Evolutionary conservation across 1,284 basidiomycete species (phyloP).

Genomic region (Xerocomus minutiporus): DNA sequence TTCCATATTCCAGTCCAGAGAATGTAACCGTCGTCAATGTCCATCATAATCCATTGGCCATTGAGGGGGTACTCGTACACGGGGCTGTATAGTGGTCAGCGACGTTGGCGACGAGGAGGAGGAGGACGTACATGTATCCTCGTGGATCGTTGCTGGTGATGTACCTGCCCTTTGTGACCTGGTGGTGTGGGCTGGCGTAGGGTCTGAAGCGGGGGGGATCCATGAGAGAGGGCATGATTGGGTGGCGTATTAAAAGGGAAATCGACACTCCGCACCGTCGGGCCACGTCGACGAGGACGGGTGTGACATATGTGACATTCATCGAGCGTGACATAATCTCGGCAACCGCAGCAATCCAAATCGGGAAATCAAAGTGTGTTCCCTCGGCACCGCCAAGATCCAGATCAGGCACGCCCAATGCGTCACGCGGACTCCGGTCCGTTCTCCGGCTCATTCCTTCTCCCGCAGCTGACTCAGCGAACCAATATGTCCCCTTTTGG

Average conservation of each 20-base stretch:
- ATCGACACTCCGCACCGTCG: conserved; percentile 21
- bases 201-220: conserved; percentile 60
- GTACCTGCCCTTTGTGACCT: conserved; percentile 78
- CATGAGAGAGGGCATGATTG: conserved; percentile 19
- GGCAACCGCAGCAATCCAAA: conserved; percentile 34
- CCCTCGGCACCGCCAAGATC: conserved; percentile 37
- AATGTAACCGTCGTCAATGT: conserved; percentile 84
- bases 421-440: conserved; percentile 19
- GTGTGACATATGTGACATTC: conserved; percentile 26
- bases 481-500: conserved; percentile 28
- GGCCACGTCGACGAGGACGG: conserved; percentile 35
- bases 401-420: conserved; percentile 28
- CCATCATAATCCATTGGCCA: conserved; percentile 90
- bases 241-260: conserved; percentile 26
- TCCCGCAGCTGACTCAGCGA: conserved; percentile 10
- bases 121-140: conserved; percentile 68
- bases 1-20: conserved; percentile 88
- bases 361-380: conserved; percentile 29
- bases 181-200: conserved; percentile 71
- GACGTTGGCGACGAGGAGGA: conserved; percentile 4
- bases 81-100: conserved; percentile 43
- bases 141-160: conserved; percentile 82
- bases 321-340: conserved; percentile 33
- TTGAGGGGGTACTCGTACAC: conserved; percentile 85
- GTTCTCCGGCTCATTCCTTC: conserved; percentile 22